Evolutionary conservation across 768 basidiomycete species (phyloP).

Genomic region (Crucibulum laeve): DNA sequence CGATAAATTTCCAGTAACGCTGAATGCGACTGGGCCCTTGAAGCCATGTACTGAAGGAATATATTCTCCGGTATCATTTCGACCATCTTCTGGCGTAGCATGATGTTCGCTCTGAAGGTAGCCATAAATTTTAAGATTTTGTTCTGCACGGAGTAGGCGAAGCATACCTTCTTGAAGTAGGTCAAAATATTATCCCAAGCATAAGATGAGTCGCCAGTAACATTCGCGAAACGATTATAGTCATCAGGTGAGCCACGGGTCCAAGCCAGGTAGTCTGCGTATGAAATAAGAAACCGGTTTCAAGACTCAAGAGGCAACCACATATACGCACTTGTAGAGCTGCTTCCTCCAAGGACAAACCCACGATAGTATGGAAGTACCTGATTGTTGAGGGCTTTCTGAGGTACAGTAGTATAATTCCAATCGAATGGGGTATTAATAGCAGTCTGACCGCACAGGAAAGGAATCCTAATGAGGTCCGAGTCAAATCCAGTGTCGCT

Average conservation of each 20-base stretch:
- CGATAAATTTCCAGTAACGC: constrained; percentile 17
- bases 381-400: constrained; percentile 4
- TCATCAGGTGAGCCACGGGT: constrained; percentile 33
- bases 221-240: constrained; percentile 45
- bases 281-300: background rate
- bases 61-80: constrained; percentile 24
- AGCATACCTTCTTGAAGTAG: constrained; percentile 17
- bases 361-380: constrained; percentile 8
- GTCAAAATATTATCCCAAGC: constrained; percentile 16
- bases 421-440: constrained; percentile 9
- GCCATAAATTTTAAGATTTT: too few species aligned
- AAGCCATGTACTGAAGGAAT: constrained; percentile 22
- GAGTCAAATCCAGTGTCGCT: background rate
- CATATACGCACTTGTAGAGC: constrained; percentile 4
- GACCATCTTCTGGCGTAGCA: constrained; percentile 21
- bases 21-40: constrained; percentile 18
- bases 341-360: too few species aligned
- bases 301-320: background rate
- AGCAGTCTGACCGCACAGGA: too few species aligned
- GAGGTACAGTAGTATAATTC: constrained; percentile 11
- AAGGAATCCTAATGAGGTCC: background rate
- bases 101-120: constrained; percentile 29
- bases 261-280: background rate
- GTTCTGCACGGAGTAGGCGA: too few species aligned
- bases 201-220: constrained; percentile 46